Evolutionary conservation across 306 rosid species (phyloP).

Genomic region (Oemleria cerasiformis): DNA sequence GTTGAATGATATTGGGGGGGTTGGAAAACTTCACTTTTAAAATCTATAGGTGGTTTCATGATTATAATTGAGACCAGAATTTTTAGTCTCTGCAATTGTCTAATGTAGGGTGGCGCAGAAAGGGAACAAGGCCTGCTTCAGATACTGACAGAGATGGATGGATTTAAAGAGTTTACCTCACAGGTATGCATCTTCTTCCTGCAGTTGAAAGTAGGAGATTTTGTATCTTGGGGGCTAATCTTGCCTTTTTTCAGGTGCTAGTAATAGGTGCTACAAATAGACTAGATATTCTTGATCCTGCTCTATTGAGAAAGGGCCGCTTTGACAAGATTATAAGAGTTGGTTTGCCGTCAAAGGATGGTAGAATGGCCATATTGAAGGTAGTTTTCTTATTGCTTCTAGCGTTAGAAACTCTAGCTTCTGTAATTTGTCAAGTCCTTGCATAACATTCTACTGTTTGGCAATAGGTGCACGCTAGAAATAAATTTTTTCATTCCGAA

Average conservation of each 20-base stretch:
- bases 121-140: conserved; percentile 98
- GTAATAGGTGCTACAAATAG: conserved; percentile 98
- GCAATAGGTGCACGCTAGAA: conserved; percentile 93
- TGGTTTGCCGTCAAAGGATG: conserved; percentile 95
- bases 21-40: too few species aligned
- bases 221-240: conserved; percentile 30
- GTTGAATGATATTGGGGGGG: background rate
- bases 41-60: background rate
- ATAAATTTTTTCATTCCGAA: conserved; percentile 78
- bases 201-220: conserved; percentile 19
- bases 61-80: background rate
- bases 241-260: conserved; percentile 70
- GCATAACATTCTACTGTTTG: conserved; percentile 14
- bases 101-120: conserved; percentile 88
- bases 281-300: conserved; percentile 97
- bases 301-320: conserved; percentile 95
- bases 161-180: conserved; percentile 89
- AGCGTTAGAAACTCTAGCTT: conserved; percentile 8
- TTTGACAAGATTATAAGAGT: conserved; percentile 97
- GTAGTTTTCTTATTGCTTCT: conserved; percentile 36
- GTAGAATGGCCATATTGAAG: conserved; percentile 93
- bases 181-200: conserved; percentile 48
- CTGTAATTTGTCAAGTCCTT: conserved; percentile 1
- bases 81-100: conserved; percentile 22
- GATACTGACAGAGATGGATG: conserved; percentile 96